These are phyloP conservation scores for Catenaria anguillulae DNA, from an alignment of 371 early-diverging fungal genomes.

Conservation along the genomic window DNA sequence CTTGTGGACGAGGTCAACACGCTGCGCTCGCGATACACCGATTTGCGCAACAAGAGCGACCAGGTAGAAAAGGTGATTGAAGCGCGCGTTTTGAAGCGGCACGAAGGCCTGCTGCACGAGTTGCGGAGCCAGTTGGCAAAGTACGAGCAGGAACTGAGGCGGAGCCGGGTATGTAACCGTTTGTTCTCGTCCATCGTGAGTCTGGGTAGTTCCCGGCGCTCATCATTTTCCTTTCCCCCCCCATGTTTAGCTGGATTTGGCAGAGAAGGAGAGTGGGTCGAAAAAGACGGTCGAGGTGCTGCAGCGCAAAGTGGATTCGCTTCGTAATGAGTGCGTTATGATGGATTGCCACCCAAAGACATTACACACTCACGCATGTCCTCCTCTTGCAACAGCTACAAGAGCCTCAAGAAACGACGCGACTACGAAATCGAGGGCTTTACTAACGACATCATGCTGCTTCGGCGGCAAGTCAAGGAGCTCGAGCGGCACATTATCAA, in stretches of 20 bases:
- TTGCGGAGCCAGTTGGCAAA: constrained; percentile 17
- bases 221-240: neutral
- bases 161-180: constrained; percentile 12
- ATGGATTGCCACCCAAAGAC: too few relatives aligned
- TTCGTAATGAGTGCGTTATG: constrained; percentile 13
- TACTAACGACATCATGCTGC: constrained; percentile 30
- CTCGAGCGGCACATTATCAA: constrained; percentile 29
- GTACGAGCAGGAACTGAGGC: constrained; percentile 20
- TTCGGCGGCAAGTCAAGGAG: constrained; percentile 22
- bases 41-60: constrained; percentile 12
- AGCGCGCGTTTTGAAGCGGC: constrained; percentile 14
- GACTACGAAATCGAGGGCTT: constrained; percentile 41
- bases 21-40: constrained; percentile 8
- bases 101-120: constrained; percentile 18
- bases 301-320: constrained; percentile 12
- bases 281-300: constrained; percentile 15
- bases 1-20: constrained; percentile 17
- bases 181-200: too few relatives aligned
- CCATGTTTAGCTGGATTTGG: constrained; percentile 9
- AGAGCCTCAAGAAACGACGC: constrained; percentile 24
- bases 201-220: too few relatives aligned
- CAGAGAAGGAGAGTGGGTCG: constrained; percentile 11
- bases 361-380: neutral
- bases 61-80: constrained; percentile 14
- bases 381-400: constrained; percentile 15